These are phyloP conservation scores for Telfairia occidentalis DNA, from an alignment of 331 rosid genomes.

Conservation along the genomic window DNA sequence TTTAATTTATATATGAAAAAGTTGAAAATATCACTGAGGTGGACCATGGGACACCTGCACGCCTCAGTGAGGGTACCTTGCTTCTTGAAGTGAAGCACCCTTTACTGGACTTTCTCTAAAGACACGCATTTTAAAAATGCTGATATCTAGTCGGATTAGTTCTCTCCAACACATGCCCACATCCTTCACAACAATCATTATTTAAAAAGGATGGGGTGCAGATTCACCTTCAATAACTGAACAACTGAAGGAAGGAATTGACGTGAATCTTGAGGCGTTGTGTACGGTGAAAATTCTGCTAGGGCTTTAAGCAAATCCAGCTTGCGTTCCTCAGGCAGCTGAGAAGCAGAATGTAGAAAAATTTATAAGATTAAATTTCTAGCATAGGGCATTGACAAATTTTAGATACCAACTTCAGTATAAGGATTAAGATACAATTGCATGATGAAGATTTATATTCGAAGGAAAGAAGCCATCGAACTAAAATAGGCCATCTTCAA, in stretches of 20 bases:
- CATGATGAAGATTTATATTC: not conserved
- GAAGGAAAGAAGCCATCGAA: not conserved
- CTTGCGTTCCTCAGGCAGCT: conserved; percentile 93
- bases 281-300: conserved; percentile 85
- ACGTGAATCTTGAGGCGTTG: conserved; percentile 89
- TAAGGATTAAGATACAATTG: not conserved
- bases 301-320: conserved; percentile 87
- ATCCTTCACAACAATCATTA: not conserved
- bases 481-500: not conserved
- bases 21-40: not conserved
- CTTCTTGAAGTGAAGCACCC: not conserved
- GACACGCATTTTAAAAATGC: not conserved
- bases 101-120: not conserved
- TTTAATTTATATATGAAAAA: not conserved
- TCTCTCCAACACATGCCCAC: not conserved
- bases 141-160: not conserved
- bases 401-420: not conserved
- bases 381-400: not conserved
- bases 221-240: conserved; percentile 67
- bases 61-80: not conserved
- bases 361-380: not conserved
- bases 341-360: conserved; percentile 14
- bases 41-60: not conserved
- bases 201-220: not conserved
- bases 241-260: conserved; percentile 94